These are phyloP conservation scores for Pontederia paniculata DNA, from an alignment of 176 grass and related monocot species.

Conservation along the genomic window DNA sequence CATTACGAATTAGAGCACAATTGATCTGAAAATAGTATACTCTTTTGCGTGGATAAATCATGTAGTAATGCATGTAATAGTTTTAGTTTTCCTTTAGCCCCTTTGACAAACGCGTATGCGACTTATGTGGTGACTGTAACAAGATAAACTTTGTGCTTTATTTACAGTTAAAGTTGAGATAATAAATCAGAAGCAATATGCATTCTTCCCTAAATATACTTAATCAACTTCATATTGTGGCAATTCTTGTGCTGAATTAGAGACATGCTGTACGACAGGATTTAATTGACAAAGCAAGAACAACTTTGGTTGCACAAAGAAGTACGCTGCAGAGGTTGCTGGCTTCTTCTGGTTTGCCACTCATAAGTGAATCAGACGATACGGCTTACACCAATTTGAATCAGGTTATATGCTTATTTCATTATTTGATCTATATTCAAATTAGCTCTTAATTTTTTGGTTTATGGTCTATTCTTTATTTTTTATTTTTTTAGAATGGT, in stretches of 20 bases:
- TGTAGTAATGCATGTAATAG: no score
- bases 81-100: no score
- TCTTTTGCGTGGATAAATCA: no score
- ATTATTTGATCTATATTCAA: not conserved
- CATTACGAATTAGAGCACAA: no score
- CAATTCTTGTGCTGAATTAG: not conserved
- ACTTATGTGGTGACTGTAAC: no score
- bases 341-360: slow-evolving; percentile 46
- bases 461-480: not conserved
- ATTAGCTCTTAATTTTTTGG: not conserved
- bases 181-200: no score
- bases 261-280: slow-evolving; percentile 25
- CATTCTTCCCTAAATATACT: no score
- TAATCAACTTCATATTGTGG: not conserved
- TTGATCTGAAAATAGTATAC: no score
- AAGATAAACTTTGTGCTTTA: no score
- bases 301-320: slow-evolving; percentile 48
- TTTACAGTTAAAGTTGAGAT: no score
- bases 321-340: slow-evolving; percentile 37
- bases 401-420: slow-evolving; percentile 24
- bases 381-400: slow-evolving; percentile 38
- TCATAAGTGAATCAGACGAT: slow-evolving; percentile 43
- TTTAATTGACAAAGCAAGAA: slow-evolving; percentile 59
- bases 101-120: no score
- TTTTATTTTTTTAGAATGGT: not conserved